phyloP scores from a whole-genome alignment of 345 rosid species.

The Populus davidiana region DNA sequence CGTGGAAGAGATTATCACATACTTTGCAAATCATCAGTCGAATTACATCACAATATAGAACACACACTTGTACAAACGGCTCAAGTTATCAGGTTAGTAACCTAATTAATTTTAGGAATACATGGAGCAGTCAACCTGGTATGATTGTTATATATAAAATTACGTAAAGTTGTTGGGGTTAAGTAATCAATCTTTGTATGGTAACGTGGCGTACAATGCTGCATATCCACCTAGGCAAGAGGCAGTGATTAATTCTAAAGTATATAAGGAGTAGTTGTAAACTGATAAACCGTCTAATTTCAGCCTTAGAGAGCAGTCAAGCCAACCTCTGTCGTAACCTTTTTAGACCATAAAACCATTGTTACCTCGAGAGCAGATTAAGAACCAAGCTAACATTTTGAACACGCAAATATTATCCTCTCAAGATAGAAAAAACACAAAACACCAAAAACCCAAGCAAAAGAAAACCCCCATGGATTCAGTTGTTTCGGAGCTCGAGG shows the following conservation, averaged over 20 bases:
- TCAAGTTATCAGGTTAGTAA: not conserved
- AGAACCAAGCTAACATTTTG: not conserved
- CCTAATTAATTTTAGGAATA: not conserved
- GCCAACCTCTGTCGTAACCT: conserved; percentile 31
- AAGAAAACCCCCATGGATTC: conserved; percentile 38
- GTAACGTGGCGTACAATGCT: conserved; percentile 39
- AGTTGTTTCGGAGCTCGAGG: conserved; percentile 77
- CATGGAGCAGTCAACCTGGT: not conserved
- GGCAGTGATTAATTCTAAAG: not conserved
- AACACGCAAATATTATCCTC: not conserved
- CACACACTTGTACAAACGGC: not conserved
- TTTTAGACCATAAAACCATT: conserved; percentile 15
- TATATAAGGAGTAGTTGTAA: conserved; percentile 48
- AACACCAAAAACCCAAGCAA: not conserved
- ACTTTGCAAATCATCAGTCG: not conserved
- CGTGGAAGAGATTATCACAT: not conserved
- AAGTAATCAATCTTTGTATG: conserved; percentile 52
- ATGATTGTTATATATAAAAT: not conserved
- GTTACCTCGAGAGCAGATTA: not conserved
- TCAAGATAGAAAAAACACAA: conserved; percentile 4
- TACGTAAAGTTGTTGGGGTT: conserved; percentile 53
- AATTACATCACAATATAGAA: not conserved
- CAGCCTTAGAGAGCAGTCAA: conserved; percentile 36
- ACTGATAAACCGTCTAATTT: conserved; percentile 59
- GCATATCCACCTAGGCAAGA: conserved; percentile 25